These are phyloP conservation scores for Laetiporus sulphureus DNA, from an alignment of 1,284 basidiomycete genomes.

Conservation along the genomic window DNA sequence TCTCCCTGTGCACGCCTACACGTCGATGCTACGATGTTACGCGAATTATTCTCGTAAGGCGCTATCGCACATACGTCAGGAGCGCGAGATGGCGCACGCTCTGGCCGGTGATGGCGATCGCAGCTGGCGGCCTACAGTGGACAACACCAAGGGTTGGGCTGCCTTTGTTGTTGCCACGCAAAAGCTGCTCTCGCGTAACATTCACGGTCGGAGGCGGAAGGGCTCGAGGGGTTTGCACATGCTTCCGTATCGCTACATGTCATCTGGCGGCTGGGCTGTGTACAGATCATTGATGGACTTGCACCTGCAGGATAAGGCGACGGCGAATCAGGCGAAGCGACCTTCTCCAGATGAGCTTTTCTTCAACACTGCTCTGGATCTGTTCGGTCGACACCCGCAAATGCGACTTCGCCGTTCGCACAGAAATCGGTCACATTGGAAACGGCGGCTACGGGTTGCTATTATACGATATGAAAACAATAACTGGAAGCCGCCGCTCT, in stretches of 20 bases:
- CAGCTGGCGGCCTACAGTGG: slow-evolving; percentile 13
- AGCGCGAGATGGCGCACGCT: neutral
- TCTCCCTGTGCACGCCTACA: slow-evolving; percentile 62
- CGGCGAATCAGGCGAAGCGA: slow-evolving; percentile 16
- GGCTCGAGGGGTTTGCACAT: slow-evolving; percentile 24
- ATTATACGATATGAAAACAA: slow-evolving; percentile 21
- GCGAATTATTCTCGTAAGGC: slow-evolving; percentile 37
- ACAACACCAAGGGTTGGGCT: slow-evolving; percentile 32
- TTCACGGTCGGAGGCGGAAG: slow-evolving; percentile 10
- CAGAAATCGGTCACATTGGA: slow-evolving; percentile 22
- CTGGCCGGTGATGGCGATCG: slow-evolving; percentile 6
- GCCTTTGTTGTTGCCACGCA: slow-evolving; percentile 20
- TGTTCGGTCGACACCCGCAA: slow-evolving; percentile 33
- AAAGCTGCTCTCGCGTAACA: slow-evolving; percentile 11
- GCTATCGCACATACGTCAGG: slow-evolving; percentile 7
- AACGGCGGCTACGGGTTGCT: slow-evolving; percentile 22
- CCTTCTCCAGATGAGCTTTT: slow-evolving; percentile 56
- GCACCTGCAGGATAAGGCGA: slow-evolving; percentile 1
- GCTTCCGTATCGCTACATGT: slow-evolving; percentile 32
- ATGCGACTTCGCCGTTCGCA: slow-evolving; percentile 22
- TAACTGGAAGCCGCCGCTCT: slow-evolving; percentile 19
- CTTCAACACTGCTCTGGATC: slow-evolving; percentile 55
- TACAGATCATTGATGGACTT: slow-evolving; percentile 19
- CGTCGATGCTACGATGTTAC: slow-evolving; percentile 63
- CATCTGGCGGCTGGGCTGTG: slow-evolving; percentile 27